Base-by-base conservation (phyloP, 1,284 basidiomycete species). In the Takashimella tepidaria region DNA sequence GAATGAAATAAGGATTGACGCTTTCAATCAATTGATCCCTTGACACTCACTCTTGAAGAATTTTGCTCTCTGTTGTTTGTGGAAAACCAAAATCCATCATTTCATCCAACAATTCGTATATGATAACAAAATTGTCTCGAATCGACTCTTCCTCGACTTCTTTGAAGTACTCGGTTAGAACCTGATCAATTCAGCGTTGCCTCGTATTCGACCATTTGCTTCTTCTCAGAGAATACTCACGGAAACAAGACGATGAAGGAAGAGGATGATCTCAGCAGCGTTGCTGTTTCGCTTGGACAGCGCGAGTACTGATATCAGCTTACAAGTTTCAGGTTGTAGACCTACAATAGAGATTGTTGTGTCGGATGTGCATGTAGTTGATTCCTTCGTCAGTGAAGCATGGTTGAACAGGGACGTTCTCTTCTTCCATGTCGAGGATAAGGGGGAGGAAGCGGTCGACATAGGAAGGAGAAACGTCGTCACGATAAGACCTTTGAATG, bases 61-160 rank as follows among this genome's bases (percentile, higher is more conserved):
- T 98, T 81, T 99, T 98, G 81, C 88, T 92, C 79, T 98, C 96
- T 21, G 96, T 98, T 24, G 96, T 98, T 76, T 98, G 96, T 0
- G 95, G 95, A 73, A 91, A 98, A 12, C 96, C 96, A 78, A 97
- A 98, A 79, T 98, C 95, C 93, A 98, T 98, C 92, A 98, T 98
- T 80, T 98, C 95, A 71, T 98, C 96, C 78, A 99, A 82, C 49
- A 98, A 83, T 73, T 96, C 92, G 73, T 93, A 96, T 51, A 97
- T 95, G 74, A 96, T 93, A 50, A 96, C 92, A 73, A 97, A 97
- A 76, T 98, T 98, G 77, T 99, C 96, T 16, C 95, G 83, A 73
- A 98, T 98, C 40, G 90, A 95, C 78, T 99, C 96, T 69, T 98
- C 96, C 75, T 99, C 96, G 19, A 98, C 84, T 74, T 98, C 93